Percentiles rank a stretch among this genome's conserved stretches.
Conservation (phyloP, 805 yeast genomes). For the Teunomyces funiuensis region DNA sequence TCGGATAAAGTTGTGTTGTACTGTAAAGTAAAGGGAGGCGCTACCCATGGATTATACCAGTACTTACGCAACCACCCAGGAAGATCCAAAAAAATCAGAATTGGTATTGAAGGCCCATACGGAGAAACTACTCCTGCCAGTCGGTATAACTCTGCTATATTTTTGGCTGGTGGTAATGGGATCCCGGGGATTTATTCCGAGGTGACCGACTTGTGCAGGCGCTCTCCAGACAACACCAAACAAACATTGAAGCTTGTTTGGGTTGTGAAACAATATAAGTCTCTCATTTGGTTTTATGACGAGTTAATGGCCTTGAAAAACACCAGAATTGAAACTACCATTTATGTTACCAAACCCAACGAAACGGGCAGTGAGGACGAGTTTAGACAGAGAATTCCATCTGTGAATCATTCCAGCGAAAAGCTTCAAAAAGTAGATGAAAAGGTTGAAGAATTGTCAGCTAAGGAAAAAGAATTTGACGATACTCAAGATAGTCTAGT, state of each 20-base stretch:
- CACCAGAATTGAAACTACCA: conserved; percentile 25
- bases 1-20: conserved; percentile 39
- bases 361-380: conserved; percentile 46
- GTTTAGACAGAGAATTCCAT: conserved; percentile 13
- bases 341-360: conserved; percentile 27
- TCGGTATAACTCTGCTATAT: conserved; percentile 45
- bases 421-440: conserved; percentile 17
- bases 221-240: conserved; percentile 14
- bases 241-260: conserved; percentile 44
- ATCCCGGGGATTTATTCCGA: conserved; percentile 54
- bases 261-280: conserved; percentile 54
- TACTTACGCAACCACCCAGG: conserved; percentile 25
- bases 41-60: conserved; percentile 39
- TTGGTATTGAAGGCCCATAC: conserved; percentile 61
- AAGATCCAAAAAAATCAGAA: conserved; percentile 30
- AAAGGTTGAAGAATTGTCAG: conserved; percentile 8
- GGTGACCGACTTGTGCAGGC: conserved; percentile 21
- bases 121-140: conserved; percentile 49
- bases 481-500: not conserved
- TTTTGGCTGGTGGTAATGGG: conserved; percentile 65
- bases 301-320: conserved; percentile 33
- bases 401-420: not conserved
- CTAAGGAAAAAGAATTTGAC: conserved; percentile 5
- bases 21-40: conserved; percentile 53
- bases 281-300: conserved; percentile 48